Evolutionary conservation across 805 yeast species (phyloP), one percentile per base, ranked within the genome.

Genomic region (Yarrowia porcina): DNA sequence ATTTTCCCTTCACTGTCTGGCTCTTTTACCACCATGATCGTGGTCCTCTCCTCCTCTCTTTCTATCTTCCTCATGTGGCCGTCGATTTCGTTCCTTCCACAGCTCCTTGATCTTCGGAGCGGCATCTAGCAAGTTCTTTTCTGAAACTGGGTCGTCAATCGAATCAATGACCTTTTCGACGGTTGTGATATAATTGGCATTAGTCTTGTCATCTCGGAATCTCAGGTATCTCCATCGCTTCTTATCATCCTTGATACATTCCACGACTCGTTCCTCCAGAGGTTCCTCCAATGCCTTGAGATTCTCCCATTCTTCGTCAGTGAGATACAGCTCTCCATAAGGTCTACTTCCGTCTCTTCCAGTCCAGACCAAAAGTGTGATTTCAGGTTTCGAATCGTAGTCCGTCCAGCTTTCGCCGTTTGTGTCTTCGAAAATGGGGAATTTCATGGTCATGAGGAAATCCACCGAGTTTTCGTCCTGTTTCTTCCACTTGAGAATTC

Each of bases 401-500:
- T 90, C 90, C 18, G 79, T 80, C 70, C 90, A 91, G 44, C 78
- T 77, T 27, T 77, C 73, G 28, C 69, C 71, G n/a, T 65, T 89
- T 6, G 82, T 82, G 71, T 88, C 93, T 49, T 80, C 80, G 68
- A 68, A 84, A 9, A 74, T 68, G 17, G 85, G 83, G 69, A 89
- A 89, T 35, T 80, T 80, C 64, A 90, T 73, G 33, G 80, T 79
- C 65, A 94, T 74, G 71, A 86, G 86, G 75, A 90, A 94, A 74
- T 94, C 99, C 45, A 96, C 83, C 0, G 97, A 88, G 69, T 94
- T 96, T 73, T 93, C 99, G 66, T 89, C 89, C 12, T 96, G 90
- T 2, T 99, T 98, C 71, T 94, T 94, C 99, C 99, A 94, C 75
- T 96, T 94, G 63, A 94, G 76, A 56, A 94, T 77, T 7, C 90